Conservation (phyloP, 164 flowering plant species). For the Nelumbo lutea region DNA sequence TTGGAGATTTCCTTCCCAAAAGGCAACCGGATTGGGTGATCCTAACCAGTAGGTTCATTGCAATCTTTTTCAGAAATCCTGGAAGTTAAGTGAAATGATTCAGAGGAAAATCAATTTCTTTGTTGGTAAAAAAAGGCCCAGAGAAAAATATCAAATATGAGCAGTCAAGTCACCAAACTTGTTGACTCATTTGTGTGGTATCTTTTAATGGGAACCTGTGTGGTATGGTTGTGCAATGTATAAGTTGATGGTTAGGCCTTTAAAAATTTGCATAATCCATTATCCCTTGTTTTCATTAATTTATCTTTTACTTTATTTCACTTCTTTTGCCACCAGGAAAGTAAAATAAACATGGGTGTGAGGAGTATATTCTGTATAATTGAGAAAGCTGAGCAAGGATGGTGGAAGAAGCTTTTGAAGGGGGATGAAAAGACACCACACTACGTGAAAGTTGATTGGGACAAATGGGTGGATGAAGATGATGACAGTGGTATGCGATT, state of each 20-base stretch:
- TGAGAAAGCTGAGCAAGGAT: conserved; percentile 78
- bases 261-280: not conserved
- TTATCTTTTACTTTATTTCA: not conserved
- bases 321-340: conserved; percentile 42
- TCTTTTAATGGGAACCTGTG: not conserved
- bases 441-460: conserved; percentile 90
- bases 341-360: conserved; percentile 67
- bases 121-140: too few relatives aligned
- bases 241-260: not conserved
- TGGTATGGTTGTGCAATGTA: not conserved
- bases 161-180: not conserved
- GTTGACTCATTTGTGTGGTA: not conserved
- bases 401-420: conserved; percentile 84
- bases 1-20: not conserved
- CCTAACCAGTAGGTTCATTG: not conserved
- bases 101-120: not conserved
- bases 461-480: conserved; percentile 97
- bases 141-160: too few relatives aligned
- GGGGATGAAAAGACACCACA: conserved; percentile 68
- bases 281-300: not conserved
- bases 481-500: conserved; percentile 47
- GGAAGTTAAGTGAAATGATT: not conserved
- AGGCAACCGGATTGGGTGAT: not conserved
- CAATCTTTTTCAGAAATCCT: not conserved
- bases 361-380: conserved; percentile 67